Conservation (phyloP, 2,329 filamentous ascomycete species). For the Beauveria medogensis region DNA sequence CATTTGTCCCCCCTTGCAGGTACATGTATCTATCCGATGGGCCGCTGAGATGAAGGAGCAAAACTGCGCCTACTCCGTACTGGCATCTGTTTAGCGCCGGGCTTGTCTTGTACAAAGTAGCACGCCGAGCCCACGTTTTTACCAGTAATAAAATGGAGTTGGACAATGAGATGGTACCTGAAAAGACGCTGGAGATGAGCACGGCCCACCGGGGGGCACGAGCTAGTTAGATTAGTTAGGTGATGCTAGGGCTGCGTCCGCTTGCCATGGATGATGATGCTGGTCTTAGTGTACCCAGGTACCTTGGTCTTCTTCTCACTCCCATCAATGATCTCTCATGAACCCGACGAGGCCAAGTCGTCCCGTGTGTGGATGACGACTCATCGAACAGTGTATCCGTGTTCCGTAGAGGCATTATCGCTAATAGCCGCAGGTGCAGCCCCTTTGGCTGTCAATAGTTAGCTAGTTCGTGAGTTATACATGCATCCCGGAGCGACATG, state of each 20-base stretch:
- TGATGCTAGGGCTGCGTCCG: background rate
- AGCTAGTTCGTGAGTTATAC: background rate
- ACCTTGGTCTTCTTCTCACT: background rate
- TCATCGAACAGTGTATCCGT: background rate
- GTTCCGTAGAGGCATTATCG: background rate
- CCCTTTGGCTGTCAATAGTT: background rate
- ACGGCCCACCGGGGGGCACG: background rate
- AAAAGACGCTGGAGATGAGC: constrained; percentile 6
- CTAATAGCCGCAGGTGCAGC: background rate
- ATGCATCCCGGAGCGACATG: background rate
- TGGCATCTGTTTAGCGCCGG: background rate
- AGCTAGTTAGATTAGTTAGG: background rate
- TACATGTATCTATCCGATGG: background rate
- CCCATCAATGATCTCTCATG: background rate
- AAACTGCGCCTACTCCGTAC: too few species aligned
- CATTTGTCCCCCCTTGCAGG: background rate
- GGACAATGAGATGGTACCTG: constrained; percentile 1
- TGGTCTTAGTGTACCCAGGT: too few species aligned
- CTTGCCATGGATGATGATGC: background rate
- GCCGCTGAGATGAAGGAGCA: background rate
- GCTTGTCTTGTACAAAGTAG: background rate
- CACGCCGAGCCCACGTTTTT: too few species aligned
- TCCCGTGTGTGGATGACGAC: background rate
- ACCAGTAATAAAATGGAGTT: background rate
- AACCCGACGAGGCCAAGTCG: too few species aligned